A percentile compares a stretch with the other conserved stretches of the same genome.
Conservation (phyloP, 371 early-diverging fungal genomes). For the Apophysomyces trapeziformis region DNA sequence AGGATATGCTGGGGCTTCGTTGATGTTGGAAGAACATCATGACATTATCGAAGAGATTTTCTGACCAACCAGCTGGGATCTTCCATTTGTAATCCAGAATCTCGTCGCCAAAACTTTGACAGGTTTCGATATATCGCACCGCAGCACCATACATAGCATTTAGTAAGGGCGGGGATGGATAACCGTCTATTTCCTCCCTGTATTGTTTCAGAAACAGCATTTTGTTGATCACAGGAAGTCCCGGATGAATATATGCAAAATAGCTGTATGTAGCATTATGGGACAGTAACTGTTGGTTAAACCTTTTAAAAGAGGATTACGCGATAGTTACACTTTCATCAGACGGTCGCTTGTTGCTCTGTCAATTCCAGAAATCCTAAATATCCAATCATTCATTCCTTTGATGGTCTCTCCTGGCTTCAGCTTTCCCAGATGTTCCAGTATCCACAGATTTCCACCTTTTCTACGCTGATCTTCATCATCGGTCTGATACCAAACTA, state of each 20-base stretch:
- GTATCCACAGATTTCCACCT: slow-evolving; percentile 14
- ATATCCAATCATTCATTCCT: slow-evolving; percentile 48
- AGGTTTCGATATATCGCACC: slow-evolving; percentile 49
- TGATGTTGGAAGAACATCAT: slow-evolving; percentile 32
- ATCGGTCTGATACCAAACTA: slow-evolving; percentile 35
- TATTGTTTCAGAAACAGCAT: slow-evolving; percentile 50
- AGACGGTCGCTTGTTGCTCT: slow-evolving; percentile 46
- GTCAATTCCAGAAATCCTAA: slow-evolving; percentile 40
- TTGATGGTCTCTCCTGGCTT: slow-evolving; percentile 46
- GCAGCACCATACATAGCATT: slow-evolving; percentile 53
- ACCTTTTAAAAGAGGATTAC: background rate
- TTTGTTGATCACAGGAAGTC: slow-evolving; percentile 54
- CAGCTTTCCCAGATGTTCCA: slow-evolving; percentile 34
- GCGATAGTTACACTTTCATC: slow-evolving; percentile 45
- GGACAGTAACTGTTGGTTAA: no score
- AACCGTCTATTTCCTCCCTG: slow-evolving; percentile 40
- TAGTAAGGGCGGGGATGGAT: slow-evolving; percentile 47
- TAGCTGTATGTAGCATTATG: slow-evolving; percentile 26
- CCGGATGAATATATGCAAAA: slow-evolving; percentile 55
- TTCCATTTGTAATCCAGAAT: slow-evolving; percentile 17
- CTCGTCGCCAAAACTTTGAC: slow-evolving; percentile 40
- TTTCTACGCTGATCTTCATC: slow-evolving; percentile 19
- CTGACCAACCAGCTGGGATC: slow-evolving; percentile 42
- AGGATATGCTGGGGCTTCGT: slow-evolving; percentile 42
- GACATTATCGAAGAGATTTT: slow-evolving; percentile 46